Evolutionary conservation across 2,329 filamentous ascomycete species (phyloP), one percentile per base, ranked within the genome.

Genomic region (Lasiodiplodia hormozganensis): DNA sequence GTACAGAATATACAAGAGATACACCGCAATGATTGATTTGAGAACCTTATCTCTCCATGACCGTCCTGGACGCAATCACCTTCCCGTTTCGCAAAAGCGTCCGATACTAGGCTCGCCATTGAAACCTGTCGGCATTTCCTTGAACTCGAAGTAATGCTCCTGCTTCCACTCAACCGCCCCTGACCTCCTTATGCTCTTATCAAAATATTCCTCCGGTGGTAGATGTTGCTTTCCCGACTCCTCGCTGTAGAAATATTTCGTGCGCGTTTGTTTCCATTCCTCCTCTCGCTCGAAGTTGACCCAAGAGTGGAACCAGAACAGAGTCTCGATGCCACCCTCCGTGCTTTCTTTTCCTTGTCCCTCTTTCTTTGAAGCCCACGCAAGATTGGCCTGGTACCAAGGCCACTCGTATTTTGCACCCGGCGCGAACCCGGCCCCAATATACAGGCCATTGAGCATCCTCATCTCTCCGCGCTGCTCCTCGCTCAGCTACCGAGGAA

Each of bases 241-340:
- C 10, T 40, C 38, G 12, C 38, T 4, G 14, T 40, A 40, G 38
- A 40, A 40, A 4, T 12, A 3, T 4, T 31, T 25, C 23, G 21
- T 53, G 21, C 6, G 2, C 10, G 51, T 53, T 8, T 14, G 10
- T 23, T 53, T 53, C 5, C 28, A 53, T 25, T 53, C 23, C 3
- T 53, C 51, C 12, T 53, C 51, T 6, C 16, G 21, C 3, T 53
- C 51, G 51, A 25, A 16, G 51, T 16, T 53, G 14, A 6, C 5
- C 51, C 51, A 53, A 4, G 51, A 53, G 51, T 53, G 51, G 6
- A 53, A 53, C 51, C 21, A 53, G 23, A 53, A 53, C 21, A 53
- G 14, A 23, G 51, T 16, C 25, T 53, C 51, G 16, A 4, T 16
- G 51, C 8, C n/a, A 14, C 38, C 38, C 4, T 40, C 38, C 10